Evolutionary conservation across 164 flowering plant genomes (phyloP).

Genomic region (Saururus chinensis): DNA sequence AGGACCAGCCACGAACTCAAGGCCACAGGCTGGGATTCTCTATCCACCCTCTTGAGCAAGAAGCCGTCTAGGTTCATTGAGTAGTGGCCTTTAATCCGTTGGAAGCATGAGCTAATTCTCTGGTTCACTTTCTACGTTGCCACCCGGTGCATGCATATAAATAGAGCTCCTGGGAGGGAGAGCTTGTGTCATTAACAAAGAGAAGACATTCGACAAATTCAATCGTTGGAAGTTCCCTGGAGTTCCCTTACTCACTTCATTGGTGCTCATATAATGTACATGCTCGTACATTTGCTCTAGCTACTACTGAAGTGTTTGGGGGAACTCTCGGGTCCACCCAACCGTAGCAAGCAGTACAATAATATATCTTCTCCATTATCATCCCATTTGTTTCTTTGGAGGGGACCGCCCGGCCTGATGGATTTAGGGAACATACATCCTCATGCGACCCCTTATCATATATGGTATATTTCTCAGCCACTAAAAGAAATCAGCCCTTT

Average conservation of each 20-base stretch:
- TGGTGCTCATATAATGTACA: neutral
- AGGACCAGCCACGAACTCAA: neutral
- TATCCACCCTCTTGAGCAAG: neutral
- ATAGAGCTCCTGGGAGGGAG: neutral
- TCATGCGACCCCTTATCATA: no score
- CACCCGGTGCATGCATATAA: neutral
- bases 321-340: neutral
- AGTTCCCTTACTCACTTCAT: neutral
- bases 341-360: neutral
- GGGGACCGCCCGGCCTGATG: no score
- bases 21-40: neutral
- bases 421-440: no score
- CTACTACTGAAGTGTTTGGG: constrained; percentile 1
- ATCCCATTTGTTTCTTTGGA: no score
- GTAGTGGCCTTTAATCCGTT: neutral
- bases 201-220: neutral
- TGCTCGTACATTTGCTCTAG: neutral
- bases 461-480: no score
- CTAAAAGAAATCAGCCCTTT: no score
- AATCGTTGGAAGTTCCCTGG: neutral
- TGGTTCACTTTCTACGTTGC: neutral
- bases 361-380: no score
- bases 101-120: no score
- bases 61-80: constrained; percentile 2
- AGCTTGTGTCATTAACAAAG: neutral